Conservation (phyloP, 2,329 filamentous ascomycete genomes). For the Lasiodiplodia theobromae region DNA sequence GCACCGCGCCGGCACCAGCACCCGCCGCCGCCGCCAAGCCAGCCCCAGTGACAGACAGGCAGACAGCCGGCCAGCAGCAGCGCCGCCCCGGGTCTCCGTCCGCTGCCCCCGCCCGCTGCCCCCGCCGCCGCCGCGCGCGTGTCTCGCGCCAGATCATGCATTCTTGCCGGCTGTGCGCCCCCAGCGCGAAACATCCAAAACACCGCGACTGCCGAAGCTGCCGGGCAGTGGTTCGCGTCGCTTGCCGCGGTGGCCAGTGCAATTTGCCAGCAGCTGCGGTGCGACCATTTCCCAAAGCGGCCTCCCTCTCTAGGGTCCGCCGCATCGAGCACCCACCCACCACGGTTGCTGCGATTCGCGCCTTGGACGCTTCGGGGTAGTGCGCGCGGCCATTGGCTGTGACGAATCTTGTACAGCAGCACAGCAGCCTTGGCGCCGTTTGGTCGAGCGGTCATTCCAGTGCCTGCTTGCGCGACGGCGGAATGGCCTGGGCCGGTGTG, state of each 20-base stretch:
- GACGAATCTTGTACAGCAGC: conserved; percentile 22
- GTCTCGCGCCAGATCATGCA: conserved; percentile 29
- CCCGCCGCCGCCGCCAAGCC: not conserved
- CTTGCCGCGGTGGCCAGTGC: conserved; percentile 25
- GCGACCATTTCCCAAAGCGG: conserved; percentile 22
- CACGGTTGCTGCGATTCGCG: conserved; percentile 8
- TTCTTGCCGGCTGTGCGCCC: conserved; percentile 26
- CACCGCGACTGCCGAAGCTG: conserved; percentile 28
- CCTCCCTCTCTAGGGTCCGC: conserved; percentile 6
- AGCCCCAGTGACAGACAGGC: not conserved
- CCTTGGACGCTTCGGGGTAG: conserved; percentile 25
- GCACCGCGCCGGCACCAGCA: not conserved
- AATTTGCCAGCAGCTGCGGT: conserved; percentile 29
- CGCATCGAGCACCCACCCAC: conserved; percentile 7
- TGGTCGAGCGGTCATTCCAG: conserved; percentile 28
- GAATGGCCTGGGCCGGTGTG: conserved; percentile 29
- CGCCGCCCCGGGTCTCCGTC: not conserved
- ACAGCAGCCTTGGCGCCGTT: conserved; percentile 30
- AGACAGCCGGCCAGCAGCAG: not conserved
- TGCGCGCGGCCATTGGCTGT: conserved; percentile 21
- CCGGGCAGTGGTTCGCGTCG: conserved; percentile 26
- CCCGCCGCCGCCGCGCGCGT: conserved; percentile 14
- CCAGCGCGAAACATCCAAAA: conserved; percentile 26
- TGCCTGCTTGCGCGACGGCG: conserved; percentile 27
- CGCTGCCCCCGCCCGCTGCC: not conserved